A percentile compares a stretch with the other conserved stretches of the same genome.
phyloP scores from a whole-genome alignment of 129 eudicot species.

The Saposhnikovia divaricata region DNA sequence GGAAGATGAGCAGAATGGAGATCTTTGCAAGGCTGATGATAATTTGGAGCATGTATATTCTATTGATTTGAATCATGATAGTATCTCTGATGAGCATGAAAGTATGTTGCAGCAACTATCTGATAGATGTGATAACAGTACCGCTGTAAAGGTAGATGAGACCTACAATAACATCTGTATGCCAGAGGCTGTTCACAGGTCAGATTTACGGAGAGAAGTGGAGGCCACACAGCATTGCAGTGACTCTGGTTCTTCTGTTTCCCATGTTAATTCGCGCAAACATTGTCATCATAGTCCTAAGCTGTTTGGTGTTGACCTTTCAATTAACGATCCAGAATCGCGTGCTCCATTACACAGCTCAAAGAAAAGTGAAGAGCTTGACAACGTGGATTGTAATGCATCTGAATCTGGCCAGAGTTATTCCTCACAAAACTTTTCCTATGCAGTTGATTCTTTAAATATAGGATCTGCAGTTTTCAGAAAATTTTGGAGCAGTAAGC shows the following conservation, averaged over 20 bases:
- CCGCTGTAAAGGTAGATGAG: neutral
- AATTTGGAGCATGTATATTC: neutral
- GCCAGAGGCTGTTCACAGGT: neutral
- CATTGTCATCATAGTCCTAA: slow-evolving; percentile 9
- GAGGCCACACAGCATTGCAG: neutral
- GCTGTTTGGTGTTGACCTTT: slow-evolving; percentile 28
- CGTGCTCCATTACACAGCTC: slow-evolving; percentile 12
- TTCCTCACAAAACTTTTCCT: slow-evolving; percentile 7
- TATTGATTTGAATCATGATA: slow-evolving; percentile 19
- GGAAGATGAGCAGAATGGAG: neutral
- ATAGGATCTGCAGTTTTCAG: slow-evolving; percentile 47
- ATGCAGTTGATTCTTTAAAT: slow-evolving; percentile 32
- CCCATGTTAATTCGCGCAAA: slow-evolving; percentile 7
- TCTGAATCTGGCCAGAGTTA: slow-evolving; percentile 6
- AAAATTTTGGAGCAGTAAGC: slow-evolving; percentile 52
- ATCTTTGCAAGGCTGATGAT: neutral
- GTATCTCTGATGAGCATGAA: slow-evolving; percentile 10
- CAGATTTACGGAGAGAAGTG: neutral
- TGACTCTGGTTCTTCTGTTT: slow-evolving; percentile 15
- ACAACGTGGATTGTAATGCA: slow-evolving; percentile 2
- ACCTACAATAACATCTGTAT: neutral
- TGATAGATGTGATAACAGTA: neutral
- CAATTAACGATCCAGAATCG: neutral
- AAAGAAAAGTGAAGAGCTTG: slow-evolving; percentile 6
- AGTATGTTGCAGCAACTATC: slow-evolving; percentile 7